These are phyloP conservation scores for Lactarius sp. DNA, from an alignment of 768 basidiomycete genomes.

Conservation along the genomic window DNA sequence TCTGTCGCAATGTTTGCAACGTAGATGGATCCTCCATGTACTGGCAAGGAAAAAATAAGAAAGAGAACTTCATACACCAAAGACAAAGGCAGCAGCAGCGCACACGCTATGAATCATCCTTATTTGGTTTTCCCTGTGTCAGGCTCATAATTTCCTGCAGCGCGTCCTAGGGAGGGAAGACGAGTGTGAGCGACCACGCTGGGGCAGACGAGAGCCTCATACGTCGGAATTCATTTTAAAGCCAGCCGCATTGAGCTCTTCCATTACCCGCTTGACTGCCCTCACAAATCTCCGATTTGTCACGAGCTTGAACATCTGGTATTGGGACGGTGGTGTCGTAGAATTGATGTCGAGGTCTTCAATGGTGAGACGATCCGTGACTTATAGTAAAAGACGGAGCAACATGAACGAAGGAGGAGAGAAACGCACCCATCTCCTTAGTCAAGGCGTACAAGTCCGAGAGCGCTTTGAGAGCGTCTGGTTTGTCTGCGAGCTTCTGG, in stretches of 20 bases:
- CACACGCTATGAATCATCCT: constrained; percentile 15
- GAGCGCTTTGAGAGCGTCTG: constrained; percentile 47
- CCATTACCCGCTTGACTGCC: constrained; percentile 42
- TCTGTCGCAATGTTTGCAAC: no score
- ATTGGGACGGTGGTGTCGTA: constrained; percentile 42
- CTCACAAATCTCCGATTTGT: constrained; percentile 49
- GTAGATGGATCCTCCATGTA: no score
- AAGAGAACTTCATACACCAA: not conserved
- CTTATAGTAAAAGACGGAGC: not conserved
- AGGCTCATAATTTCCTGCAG: constrained; percentile 40
- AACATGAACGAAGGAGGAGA: not conserved
- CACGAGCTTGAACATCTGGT: constrained; percentile 52
- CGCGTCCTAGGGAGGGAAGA: constrained; percentile 38
- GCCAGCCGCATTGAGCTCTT: constrained; percentile 54
- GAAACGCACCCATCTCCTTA: constrained; percentile 42
- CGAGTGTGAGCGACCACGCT: not conserved
- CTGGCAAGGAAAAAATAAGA: not conserved
- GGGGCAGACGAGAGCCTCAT: constrained; percentile 21
- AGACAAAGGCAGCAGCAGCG: not conserved
- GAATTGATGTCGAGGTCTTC: constrained; percentile 46
- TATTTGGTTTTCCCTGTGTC: constrained; percentile 24
- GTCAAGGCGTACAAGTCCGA: constrained; percentile 42
- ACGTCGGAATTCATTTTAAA: constrained; percentile 56
- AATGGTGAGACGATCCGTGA: not conserved
- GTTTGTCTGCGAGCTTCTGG: constrained; percentile 45